phyloP scores from a whole-genome alignment of 1,139 yeast genomes.

The Saccharomyces uvarum region DNA sequence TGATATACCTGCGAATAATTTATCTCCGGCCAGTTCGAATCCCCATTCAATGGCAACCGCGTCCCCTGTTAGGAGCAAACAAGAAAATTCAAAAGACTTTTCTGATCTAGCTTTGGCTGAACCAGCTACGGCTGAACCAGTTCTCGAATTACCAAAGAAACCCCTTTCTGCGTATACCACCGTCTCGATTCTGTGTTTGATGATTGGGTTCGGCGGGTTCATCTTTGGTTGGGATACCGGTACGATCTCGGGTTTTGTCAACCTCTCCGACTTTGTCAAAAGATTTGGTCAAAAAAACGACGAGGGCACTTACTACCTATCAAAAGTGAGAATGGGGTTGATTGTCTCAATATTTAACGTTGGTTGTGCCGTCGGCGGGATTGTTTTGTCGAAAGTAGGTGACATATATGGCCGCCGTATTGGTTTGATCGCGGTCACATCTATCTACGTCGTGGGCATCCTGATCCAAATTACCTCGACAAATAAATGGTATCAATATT shows the following conservation, averaged over 20 bases:
- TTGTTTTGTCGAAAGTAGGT: slow-evolving; percentile 45
- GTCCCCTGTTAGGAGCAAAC: neutral
- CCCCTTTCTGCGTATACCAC: slow-evolving; percentile 36
- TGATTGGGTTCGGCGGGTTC: slow-evolving; percentile 59
- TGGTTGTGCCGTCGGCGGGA: slow-evolving; percentile 60
- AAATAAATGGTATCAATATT: slow-evolving; percentile 41
- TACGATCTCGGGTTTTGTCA: slow-evolving; percentile 66
- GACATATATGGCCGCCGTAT: slow-evolving; percentile 53
- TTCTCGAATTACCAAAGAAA: slow-evolving; percentile 31
- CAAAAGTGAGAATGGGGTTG: slow-evolving; percentile 49
- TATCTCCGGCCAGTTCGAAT: neutral
- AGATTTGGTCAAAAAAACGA: slow-evolving; percentile 48
- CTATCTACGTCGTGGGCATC: slow-evolving; percentile 52
- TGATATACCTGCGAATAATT: neutral
- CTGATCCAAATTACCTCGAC: slow-evolving; percentile 49
- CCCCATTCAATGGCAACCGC: neutral
- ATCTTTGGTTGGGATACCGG: slow-evolving; percentile 73
- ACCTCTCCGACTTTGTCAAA: slow-evolving; percentile 51
- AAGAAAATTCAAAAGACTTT: neutral
- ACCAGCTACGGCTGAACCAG: too few species aligned
- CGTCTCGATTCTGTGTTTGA: slow-evolving; percentile 35
- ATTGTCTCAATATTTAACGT: slow-evolving; percentile 58
- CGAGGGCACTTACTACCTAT: slow-evolving; percentile 41
- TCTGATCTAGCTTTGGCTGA: neutral
- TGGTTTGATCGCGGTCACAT: slow-evolving; percentile 46